A percentile compares a stretch with the other conserved stretches of the same genome.
These are phyloP conservation scores for Corylus heterophylla DNA, from an alignment of 306 rosid genomes.

Conservation along the genomic window DNA sequence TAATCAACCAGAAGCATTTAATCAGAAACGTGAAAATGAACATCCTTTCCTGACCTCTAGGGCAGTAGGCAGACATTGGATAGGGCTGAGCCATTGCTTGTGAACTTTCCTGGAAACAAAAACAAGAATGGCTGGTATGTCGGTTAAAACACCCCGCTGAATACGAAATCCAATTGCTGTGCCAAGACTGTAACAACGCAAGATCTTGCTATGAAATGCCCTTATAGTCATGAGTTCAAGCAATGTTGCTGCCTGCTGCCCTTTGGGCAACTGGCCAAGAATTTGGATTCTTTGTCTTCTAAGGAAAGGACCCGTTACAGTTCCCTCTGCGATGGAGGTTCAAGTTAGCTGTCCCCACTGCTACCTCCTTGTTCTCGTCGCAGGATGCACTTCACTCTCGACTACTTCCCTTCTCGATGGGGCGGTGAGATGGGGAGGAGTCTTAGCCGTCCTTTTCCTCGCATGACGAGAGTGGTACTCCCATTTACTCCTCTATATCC, in stretches of 20 bases:
- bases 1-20: conserved; percentile 4
- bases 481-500: too few species aligned
- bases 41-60: conserved; percentile 61
- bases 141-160: conserved; percentile 79
- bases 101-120: conserved; percentile 98
- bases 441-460: too few species aligned
- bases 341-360: too few species aligned
- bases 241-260: conserved; percentile 94
- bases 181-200: conserved; percentile 98
- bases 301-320: too few species aligned
- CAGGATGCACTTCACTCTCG: too few species aligned
- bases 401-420: too few species aligned
- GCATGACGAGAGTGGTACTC: too few species aligned
- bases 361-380: too few species aligned
- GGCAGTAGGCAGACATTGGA: conserved; percentile 95
- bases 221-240: conserved; percentile 97
- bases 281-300: too few species aligned
- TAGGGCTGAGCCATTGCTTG: conserved; percentile 98
- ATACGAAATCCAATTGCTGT: conserved; percentile 98
- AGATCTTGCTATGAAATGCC: conserved; percentile 98
- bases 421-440: too few species aligned
- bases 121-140: conserved; percentile 94
- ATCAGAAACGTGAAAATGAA: conserved; percentile 24
- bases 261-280: conserved; percentile 84
- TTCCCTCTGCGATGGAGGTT: too few species aligned